Base-by-base conservation (phyloP, 2,329 filamentous ascomycete genomes). In the Colletotrichum trifolii region DNA sequence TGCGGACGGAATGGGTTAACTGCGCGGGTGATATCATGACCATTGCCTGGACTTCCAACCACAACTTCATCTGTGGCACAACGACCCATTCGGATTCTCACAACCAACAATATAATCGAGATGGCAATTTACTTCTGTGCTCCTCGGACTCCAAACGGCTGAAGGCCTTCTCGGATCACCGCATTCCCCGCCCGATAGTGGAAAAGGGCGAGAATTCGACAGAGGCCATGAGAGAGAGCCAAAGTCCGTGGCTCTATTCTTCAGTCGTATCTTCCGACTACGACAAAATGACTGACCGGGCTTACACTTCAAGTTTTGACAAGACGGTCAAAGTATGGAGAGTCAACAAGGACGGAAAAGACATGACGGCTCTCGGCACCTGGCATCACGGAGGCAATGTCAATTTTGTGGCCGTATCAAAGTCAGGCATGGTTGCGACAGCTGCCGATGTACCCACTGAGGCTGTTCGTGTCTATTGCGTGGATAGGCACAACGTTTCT, bases 31-130 rank as follows among this genome's bases (percentile, higher is more conserved):
- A 90, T 69, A 83, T 90, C 47, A 79, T 82, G 25, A 85, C 87
- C 2, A 79, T 88, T 53, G 80, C 79, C 15, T 90, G 88, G 88
- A 77, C 85, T 0, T 84, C 84, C 0, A 71, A 83, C 17, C 72
- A 79, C n/a, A 77, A 77, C 13, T 86, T 89, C 55, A 71, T 90
- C n/a, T 88, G 86, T 67, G 88, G 88, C 39, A 87, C 87, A 0
- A 88, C 86, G 0, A 84, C 85, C 0, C 87, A 90, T 73, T 89
- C 86, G 0, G 88, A 90, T 69, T 76, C 79, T 0, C 85, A 87
- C 46, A 90, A 89, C 62, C 87, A 89, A 70, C 87, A 89, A 67
- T 90, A 90, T 71, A 90, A 90, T 69, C 89, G 86, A 68, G 83
- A 85, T 0, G 87, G 88, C 1, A 90, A 90, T 69, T 73, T 90